A percentile compares a stretch with the other conserved stretches of the same genome.
phyloP scores from a whole-genome alignment of 345 rosid species.

The Odontarrhena argentea region DNA sequence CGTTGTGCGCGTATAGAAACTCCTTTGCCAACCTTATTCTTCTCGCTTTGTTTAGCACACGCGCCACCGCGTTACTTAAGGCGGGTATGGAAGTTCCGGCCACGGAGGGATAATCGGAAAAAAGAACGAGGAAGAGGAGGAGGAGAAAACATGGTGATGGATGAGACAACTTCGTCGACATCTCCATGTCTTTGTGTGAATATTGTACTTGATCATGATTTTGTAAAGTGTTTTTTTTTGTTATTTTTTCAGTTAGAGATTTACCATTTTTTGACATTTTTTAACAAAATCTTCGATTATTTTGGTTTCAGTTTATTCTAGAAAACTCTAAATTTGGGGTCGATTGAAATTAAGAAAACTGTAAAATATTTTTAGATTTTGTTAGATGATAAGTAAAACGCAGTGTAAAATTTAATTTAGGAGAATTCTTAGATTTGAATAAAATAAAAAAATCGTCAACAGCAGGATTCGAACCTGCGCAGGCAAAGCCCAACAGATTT shows the following conservation, averaged over 20 bases:
- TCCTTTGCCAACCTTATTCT: constrained; percentile 14
- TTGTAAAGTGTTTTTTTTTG: constrained; percentile 2
- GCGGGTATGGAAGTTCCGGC: neutral
- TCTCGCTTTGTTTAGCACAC: constrained; percentile 27
- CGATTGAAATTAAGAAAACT: neutral
- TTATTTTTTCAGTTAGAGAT: constrained; percentile 20
- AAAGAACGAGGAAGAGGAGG: constrained; percentile 13
- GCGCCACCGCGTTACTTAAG: constrained; percentile 8
- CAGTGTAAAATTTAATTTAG: no score
- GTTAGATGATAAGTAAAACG: neutral
- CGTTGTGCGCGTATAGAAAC: constrained; percentile 48
- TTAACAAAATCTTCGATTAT: constrained; percentile 7
- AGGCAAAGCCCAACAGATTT: constrained; percentile 98
- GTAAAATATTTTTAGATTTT: constrained; percentile 1
- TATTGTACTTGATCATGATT: neutral
- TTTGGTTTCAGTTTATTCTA: neutral
- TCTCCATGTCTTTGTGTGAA: constrained; percentile 6
- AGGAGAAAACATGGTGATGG: constrained; percentile 26
- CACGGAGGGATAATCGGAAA: neutral
- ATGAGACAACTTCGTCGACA: constrained; percentile 13
- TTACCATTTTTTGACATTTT: neutral
- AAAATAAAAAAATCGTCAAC: constrained; percentile 7
- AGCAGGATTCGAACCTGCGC: constrained; percentile 71
- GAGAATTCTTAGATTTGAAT: no score
- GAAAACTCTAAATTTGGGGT: neutral